These are phyloP conservation scores for Saccharomycopsis fibuligera DNA, from an alignment of 805 yeast species.

Conservation along the genomic window DNA sequence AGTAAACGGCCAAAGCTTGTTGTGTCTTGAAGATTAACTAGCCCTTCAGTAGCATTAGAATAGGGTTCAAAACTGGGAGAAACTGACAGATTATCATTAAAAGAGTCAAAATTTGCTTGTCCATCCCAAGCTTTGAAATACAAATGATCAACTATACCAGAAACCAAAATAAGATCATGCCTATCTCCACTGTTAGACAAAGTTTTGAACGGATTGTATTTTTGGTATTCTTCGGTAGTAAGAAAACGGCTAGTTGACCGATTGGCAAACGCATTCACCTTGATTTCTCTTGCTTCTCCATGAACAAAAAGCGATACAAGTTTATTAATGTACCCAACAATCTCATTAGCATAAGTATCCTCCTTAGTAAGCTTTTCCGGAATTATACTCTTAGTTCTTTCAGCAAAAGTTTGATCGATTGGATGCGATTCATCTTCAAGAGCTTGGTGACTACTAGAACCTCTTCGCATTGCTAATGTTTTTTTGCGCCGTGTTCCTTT, in stretches of 20 bases:
- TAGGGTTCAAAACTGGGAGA: too few relatives aligned
- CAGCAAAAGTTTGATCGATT: constrained; percentile 18
- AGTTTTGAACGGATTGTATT: neutral
- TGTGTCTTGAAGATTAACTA: too few relatives aligned
- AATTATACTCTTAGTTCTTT: neutral
- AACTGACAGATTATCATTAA: too few relatives aligned
- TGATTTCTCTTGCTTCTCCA: constrained; percentile 58
- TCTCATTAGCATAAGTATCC: constrained; percentile 28
- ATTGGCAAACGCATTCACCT: constrained; percentile 48
- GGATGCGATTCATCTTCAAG: constrained; percentile 46
- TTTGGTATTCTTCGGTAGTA: neutral
- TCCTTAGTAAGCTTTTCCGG: constrained; percentile 21
- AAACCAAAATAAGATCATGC: constrained; percentile 38
- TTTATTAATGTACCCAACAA: constrained; percentile 40
- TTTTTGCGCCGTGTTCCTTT: too few relatives aligned
- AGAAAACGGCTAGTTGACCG: constrained; percentile 17
- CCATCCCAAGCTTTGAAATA: too few relatives aligned
- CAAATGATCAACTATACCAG: constrained; percentile 57
- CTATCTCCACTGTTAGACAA: constrained; percentile 14
- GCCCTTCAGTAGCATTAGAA: too few relatives aligned
- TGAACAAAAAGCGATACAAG: constrained; percentile 35
- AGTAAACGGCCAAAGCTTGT: too few relatives aligned
- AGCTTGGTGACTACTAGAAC: constrained; percentile 40
- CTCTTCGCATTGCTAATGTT: constrained; percentile 44
- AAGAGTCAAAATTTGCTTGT: too few relatives aligned